phyloP scores from a whole-genome alignment of 345 rosid genomes.

The Ceriops decandra region DNA sequence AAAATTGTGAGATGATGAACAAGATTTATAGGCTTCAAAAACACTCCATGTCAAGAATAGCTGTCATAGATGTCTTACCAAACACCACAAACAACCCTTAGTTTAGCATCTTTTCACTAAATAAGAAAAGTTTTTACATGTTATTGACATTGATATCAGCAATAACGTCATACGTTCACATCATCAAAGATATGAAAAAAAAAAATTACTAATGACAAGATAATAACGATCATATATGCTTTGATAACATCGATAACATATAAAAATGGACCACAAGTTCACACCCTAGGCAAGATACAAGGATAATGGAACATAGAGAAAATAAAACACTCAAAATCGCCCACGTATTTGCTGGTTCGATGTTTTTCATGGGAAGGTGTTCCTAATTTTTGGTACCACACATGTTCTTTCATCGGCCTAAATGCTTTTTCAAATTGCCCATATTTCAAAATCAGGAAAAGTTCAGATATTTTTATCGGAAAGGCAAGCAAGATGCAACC shows the following conservation, averaged over 20 bases:
- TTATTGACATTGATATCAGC: no score
- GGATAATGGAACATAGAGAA: no score
- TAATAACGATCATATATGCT: background rate
- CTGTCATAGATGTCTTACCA: no score
- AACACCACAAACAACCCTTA: no score
- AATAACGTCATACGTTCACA: background rate
- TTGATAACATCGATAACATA: background rate
- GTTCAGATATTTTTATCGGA: background rate
- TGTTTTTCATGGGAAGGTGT: background rate
- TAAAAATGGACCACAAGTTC: background rate
- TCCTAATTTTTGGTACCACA: background rate
- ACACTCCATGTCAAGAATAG: no score
- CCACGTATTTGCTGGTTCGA: no score
- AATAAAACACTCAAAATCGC: no score
- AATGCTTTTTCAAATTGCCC: background rate
- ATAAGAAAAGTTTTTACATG: no score
- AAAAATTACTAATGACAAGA: no score
- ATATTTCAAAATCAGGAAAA: background rate
- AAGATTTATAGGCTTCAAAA: no score
- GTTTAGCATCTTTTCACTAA: no score
- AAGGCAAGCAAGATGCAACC: background rate
- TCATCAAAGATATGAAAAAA: background rate
- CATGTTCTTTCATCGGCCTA: background rate
- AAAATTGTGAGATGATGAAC: no score
- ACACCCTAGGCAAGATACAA: background rate